Evolutionary conservation across 345 rosid species (phyloP), one percentile per base, ranked within the genome.

Genomic region (Euphorbia lathyris): DNA sequence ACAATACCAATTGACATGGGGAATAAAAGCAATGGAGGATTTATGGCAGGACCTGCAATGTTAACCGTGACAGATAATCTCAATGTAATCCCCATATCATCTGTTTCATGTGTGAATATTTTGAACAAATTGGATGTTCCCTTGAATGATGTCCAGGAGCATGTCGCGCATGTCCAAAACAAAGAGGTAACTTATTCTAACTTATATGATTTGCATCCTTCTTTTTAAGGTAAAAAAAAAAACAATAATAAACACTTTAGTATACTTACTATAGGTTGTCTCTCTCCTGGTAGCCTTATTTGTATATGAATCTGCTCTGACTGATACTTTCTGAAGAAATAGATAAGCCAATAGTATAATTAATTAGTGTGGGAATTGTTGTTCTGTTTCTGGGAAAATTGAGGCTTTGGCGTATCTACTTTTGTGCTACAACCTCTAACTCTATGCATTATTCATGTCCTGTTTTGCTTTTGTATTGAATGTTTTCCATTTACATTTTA

Each of bases 41-140:
- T 56, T 55, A 29, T 67, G 20, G 56, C 0, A 0, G 67, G 63
- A 60, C 71, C 71, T 1, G 32, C 66, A 20, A 30, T 58, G 66
- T 77, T 73, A 47, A 71, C 62, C 10, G 17, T 73, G 25, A 77
- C 73, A 0, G 74, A 77, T 19, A n/a, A 74, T 48, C 58, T 80
- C 19, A 45, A 38, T 36, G 23, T 67, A 43, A 67, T 74, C 16
- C 66, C 63, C 8, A 36, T 67, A 5, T 80, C 81, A 12, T 9
- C 66, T 11, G 14, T 59, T 19, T 57, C 36, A 16, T 38, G 56
- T 17, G 9, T 73, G 0, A 50, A 73, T 57, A 10, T 48, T 50
- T 55, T 70, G 17, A 50, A 7, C 40, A 62, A 63, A 27, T 22
- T 70, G 78, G 27, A 70, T 11, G 73, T 69, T 10, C 45, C 79